phyloP scores from a whole-genome alignment of 2,329 filamentous ascomycete species.

The Paracorniculantispora psalliotae region DNA sequence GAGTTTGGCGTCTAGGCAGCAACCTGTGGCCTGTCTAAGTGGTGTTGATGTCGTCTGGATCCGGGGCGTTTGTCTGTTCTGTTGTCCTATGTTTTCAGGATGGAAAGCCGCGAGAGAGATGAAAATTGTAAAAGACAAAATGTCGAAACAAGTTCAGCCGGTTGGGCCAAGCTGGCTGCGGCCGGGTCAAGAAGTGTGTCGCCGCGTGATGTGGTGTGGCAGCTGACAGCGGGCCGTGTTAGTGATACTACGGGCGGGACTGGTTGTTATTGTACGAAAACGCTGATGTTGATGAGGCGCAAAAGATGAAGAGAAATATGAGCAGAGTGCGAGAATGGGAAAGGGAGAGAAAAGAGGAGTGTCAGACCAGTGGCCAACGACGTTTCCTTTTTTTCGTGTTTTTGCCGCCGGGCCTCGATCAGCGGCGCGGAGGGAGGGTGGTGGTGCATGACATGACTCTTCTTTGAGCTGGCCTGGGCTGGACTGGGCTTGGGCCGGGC shows the following conservation, averaged over 20 bases:
- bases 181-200: not conserved
- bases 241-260: not conserved
- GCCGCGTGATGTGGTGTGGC: constrained; percentile 8
- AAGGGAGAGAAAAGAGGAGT: too few species aligned
- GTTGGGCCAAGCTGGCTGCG: not conserved
- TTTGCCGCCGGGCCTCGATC: not conserved
- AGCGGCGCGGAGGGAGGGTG: not conserved
- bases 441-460: not conserved
- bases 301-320: too few species aligned
- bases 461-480: too few species aligned
- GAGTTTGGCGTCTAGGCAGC: not conserved
- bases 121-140: not conserved
- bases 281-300: too few species aligned
- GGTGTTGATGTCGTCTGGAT: not conserved
- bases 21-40: not conserved
- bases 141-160: not conserved
- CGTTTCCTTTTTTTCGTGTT: too few species aligned
- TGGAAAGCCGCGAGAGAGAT: not conserved
- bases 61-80: not conserved
- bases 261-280: not conserved
- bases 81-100: too few species aligned
- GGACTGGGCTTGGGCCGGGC: not conserved
- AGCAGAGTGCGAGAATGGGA: too few species aligned
- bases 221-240: constrained; percentile 6
- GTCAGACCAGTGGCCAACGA: too few species aligned